These are phyloP conservation scores for Aureobasidium mangrovei DNA, from an alignment of 2,329 filamentous ascomycete species.

Conservation along the genomic window DNA sequence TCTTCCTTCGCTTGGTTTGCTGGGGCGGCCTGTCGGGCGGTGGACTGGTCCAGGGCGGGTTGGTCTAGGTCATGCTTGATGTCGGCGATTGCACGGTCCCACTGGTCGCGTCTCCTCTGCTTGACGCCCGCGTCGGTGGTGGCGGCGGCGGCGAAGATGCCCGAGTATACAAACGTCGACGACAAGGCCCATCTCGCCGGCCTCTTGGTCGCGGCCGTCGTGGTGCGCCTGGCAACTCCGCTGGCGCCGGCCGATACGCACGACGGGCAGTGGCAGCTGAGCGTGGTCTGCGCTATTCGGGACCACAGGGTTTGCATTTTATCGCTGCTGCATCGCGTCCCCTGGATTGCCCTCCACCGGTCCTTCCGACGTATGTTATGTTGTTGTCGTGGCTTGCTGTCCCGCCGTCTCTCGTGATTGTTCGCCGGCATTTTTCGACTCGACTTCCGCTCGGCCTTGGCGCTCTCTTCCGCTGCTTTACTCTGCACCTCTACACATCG, in stretches of 20 bases:
- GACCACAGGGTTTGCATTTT: slow-evolving; percentile 62
- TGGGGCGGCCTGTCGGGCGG: neutral
- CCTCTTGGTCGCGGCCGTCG: slow-evolving; percentile 42
- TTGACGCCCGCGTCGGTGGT: slow-evolving; percentile 54
- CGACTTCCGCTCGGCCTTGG: slow-evolving; percentile 9
- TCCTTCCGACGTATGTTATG: neutral
- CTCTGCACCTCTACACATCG: neutral
- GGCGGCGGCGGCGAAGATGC: slow-evolving; percentile 56
- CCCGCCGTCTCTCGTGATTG: neutral
- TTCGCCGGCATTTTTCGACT: neutral
- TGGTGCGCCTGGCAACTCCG: slow-evolving; percentile 42
- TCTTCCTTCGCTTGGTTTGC: neutral
- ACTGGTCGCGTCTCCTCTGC: slow-evolving; percentile 47
- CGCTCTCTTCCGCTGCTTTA: neutral
- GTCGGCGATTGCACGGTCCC: slow-evolving; percentile 53
- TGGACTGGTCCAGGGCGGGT: neutral
- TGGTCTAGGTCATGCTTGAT: slow-evolving; percentile 39
- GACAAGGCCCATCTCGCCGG: slow-evolving; percentile 42
- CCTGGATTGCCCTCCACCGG: neutral
- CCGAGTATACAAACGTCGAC: slow-evolving; percentile 57
- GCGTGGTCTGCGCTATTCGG: slow-evolving; percentile 53
- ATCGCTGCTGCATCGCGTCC: slow-evolving; percentile 18
- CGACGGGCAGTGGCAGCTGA: slow-evolving; percentile 53
- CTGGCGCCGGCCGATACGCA: slow-evolving; percentile 43
- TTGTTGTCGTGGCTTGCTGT: neutral